Percentiles rank a stretch among this genome's conserved stretches.
phyloP scores from a whole-genome alignment of 2,329 filamentous ascomycete species.

The Sordariomycetes sp. region DNA sequence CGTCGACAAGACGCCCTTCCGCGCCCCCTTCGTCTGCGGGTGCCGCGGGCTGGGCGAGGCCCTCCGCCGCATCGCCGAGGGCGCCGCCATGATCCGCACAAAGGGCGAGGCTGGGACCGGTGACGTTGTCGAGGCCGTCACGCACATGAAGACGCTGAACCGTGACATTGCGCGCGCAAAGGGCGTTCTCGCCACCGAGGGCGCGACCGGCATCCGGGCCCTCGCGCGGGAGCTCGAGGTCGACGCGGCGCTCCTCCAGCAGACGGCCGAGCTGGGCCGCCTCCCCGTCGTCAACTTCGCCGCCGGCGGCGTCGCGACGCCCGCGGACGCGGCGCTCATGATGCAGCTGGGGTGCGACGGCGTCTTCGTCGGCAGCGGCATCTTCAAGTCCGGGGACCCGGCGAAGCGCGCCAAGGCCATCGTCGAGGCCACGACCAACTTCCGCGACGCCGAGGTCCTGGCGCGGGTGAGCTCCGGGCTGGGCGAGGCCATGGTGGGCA shows the following conservation, averaged over 20 bases:
- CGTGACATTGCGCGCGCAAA: slow-evolving; percentile 70
- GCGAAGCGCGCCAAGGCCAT: slow-evolving; percentile 86
- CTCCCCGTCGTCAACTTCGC: slow-evolving; percentile 97
- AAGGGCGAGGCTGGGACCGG: slow-evolving; percentile 97
- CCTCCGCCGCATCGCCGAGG: slow-evolving; percentile 78
- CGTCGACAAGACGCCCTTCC: slow-evolving; percentile 77
- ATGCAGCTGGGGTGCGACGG: slow-evolving; percentile 98
- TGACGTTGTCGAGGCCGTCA: slow-evolving; percentile 91
- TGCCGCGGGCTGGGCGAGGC: slow-evolving; percentile 93
- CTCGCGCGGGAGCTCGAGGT: slow-evolving; percentile 72
- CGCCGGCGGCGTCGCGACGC: slow-evolving; percentile 97
- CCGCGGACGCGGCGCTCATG: slow-evolving; percentile 89
- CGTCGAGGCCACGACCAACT: slow-evolving; percentile 88
- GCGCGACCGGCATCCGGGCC: slow-evolving; percentile 43
- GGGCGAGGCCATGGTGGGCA: slow-evolving; percentile 96
- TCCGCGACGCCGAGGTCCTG: slow-evolving; percentile 68
- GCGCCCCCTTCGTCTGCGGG: slow-evolving; percentile 87
- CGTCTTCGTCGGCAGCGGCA: slow-evolving; percentile 91
- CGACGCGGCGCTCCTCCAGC: slow-evolving; percentile 65
- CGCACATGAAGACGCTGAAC: slow-evolving; percentile 88
- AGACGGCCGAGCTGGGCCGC: slow-evolving; percentile 76
- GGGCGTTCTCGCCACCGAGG: slow-evolving; percentile 48
- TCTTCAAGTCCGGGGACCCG: slow-evolving; percentile 93
- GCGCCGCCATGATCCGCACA: slow-evolving; percentile 96
- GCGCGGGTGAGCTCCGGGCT: slow-evolving; percentile 79